Evolutionary conservation across 2,329 filamentous ascomycete species (phyloP), one percentile per base, ranked within the genome.

Genomic region (Cladosporium sp.): DNA sequence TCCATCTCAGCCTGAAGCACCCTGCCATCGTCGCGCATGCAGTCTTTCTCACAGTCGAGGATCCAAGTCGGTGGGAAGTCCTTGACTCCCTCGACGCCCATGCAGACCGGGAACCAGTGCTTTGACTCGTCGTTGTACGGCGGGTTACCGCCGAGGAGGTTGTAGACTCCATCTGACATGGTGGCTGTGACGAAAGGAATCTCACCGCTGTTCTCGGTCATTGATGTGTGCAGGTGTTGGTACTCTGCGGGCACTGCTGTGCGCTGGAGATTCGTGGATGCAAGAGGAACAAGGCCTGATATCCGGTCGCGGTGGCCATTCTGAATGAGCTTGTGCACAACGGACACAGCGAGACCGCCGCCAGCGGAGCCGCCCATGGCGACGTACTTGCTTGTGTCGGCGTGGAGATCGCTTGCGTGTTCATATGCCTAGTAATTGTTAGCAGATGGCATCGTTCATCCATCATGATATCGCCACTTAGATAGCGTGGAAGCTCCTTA

Each of bases 21-120:
- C 55, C 59, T 68, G 0, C 72, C 74, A 70, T 76, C 74, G 66
- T 76, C 75, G 18, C 74, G 68, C 67, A 76, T 70, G 34, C 72
- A 74, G 65, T 79, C 75, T 51, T 68, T 67, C 51, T 59, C 66
- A 26, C 62, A 64, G 36, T 67, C 68, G 4, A 67, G 49, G n/a
- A 72, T 68, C 41, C 65, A 72, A 24, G 68, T 69, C 12, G 52
- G 66, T 4, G 70, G 70, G 24, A 72, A 70, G 10, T 63, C 59
- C n/a, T 57, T 58, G 21, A 70, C 44, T 3, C 49, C 65, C 4
- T 65, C 66, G 6, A 59, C 36, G n/a, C 62, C 65, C 41, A 55
- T 52, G 8, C 47, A 55, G 3, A 59, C 65, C 2, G 64, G 66
- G 34, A 70, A 68, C 54, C 64, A 65, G 21, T 65, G 62, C 34